Conservation (phyloP, 345 rosid genomes). For the Pseudoturritis turrita region DNA sequence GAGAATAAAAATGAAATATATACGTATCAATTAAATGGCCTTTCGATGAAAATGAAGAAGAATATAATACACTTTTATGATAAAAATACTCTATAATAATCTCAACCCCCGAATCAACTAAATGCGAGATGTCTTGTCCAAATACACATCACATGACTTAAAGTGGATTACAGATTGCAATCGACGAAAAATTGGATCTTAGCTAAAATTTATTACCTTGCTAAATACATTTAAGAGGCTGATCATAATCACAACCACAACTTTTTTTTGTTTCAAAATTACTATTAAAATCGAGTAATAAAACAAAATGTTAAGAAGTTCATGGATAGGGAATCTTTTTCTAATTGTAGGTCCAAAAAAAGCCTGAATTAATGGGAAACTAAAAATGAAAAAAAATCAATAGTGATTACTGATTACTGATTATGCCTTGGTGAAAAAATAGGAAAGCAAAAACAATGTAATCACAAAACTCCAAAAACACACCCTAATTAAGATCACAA, state of each 20-base stretch:
- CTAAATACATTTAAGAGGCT: background rate
- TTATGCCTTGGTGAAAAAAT: constrained; percentile 22
- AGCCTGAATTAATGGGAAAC: constrained; percentile 28
- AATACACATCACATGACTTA: constrained; percentile 20
- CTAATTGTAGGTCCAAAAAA: constrained; percentile 18
- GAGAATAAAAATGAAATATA: background rate
- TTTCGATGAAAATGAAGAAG: background rate
- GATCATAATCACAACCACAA: constrained; percentile 15
- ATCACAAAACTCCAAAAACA: constrained; percentile 25
- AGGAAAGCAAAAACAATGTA: background rate
- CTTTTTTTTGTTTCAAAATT: background rate
- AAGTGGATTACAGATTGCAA: constrained; percentile 32
- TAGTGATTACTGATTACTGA: constrained; percentile 10
- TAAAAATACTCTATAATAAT: background rate
- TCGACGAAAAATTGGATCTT: background rate
- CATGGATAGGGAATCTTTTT: background rate
- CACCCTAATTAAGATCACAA: background rate
- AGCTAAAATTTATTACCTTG: constrained; percentile 22
- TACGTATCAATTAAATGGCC: background rate
- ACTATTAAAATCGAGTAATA: constrained; percentile 1
- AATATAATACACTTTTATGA: background rate
- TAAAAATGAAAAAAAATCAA: background rate
- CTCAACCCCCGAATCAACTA: constrained; percentile 3
- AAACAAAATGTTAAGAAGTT: background rate
- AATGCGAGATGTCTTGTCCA: constrained; percentile 26